Base-by-base conservation (phyloP, 2,329 filamentous ascomycete genomes). In the Alternaria rosae region DNA sequence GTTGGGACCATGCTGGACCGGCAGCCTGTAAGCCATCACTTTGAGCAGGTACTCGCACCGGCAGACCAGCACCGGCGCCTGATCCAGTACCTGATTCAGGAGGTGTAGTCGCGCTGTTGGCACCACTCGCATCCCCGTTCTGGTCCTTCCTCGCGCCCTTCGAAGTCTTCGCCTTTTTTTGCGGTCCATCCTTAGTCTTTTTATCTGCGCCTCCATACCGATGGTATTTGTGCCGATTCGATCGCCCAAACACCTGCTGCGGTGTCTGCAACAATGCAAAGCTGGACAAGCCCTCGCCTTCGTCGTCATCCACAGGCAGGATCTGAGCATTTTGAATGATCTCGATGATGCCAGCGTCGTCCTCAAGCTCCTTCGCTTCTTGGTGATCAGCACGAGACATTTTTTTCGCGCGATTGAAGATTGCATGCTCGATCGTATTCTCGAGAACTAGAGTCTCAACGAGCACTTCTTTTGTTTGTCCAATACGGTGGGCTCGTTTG, bases 401-500 rank as follows among this genome's bases (percentile, higher is more conserved):
- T 32, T 88, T 84, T 67, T 88, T 86, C 45, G 91, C 85, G 5
- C 92, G 87, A 61, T 90, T 85, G 6, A 96, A 83, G 71, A 98
- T 94, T 15, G 90, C 87, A 76, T 97, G 92, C 73, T 97, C 94
- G 10, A 97, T 87, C 10, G 92, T 96, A 59, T 88, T 89, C 56
- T 86, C 87, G 6, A 97, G 81, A 1, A 97, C 90, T 2, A 97
- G 81, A 0, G 93, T 97, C 80, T 97, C 93, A 0, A 97, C 94
- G 9, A 88, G 88, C 0, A 97, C 94, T 0, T 89, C 87, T 62
- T 87, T 89, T 0, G 82, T 89, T 77, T 97, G 94, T 11, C 93
- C 93, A 70, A 97, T 96, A 12, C 94, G 87, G 68, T 96, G 91
- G 0, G 92, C 93, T 74, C 94, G 89, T 62, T 96, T 97, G 65